phyloP scores from a whole-genome alignment of 441 rosid species.

The Jatropha podagrica region DNA sequence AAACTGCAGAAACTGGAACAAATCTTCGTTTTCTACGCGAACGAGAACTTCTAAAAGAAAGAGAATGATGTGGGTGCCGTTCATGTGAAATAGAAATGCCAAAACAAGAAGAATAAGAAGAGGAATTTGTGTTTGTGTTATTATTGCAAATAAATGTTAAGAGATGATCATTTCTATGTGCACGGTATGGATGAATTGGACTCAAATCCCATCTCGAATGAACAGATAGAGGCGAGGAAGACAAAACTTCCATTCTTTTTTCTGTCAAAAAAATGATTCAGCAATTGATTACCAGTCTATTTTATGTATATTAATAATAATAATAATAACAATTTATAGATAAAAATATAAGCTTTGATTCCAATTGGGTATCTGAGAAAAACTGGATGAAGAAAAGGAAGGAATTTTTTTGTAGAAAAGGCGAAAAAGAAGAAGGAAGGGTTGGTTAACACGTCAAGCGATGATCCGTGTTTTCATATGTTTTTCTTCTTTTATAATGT shows the following conservation, averaged over 20 bases:
- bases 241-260: slow-evolving; percentile 53
- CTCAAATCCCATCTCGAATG: slow-evolving; percentile 44
- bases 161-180: slow-evolving; percentile 28
- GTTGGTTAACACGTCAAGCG: slow-evolving; percentile 53
- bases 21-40: slow-evolving; percentile 43
- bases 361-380: slow-evolving; percentile 16
- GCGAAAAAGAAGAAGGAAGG: slow-evolving; percentile 29
- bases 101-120: slow-evolving; percentile 47
- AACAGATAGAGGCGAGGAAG: slow-evolving; percentile 55
- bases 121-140: slow-evolving; percentile 29
- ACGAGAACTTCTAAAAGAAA: slow-evolving; percentile 23
- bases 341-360: slow-evolving; percentile 10
- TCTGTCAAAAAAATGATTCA: neutral
- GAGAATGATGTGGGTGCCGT: slow-evolving; percentile 4
- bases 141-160: slow-evolving; percentile 25
- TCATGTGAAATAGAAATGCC: slow-evolving; percentile 38
- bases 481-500: neutral
- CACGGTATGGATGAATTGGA: slow-evolving; percentile 24
- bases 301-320: neutral
- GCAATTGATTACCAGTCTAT: neutral
- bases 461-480: slow-evolving; percentile 19
- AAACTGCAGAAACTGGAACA: slow-evolving; percentile 59
- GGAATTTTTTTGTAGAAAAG: slow-evolving; percentile 35
- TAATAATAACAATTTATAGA: neutral
- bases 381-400: slow-evolving; percentile 28